Evolutionary conservation across 129 eudicot species (phyloP).

Genomic region (Ambrosia trifida): DNA sequence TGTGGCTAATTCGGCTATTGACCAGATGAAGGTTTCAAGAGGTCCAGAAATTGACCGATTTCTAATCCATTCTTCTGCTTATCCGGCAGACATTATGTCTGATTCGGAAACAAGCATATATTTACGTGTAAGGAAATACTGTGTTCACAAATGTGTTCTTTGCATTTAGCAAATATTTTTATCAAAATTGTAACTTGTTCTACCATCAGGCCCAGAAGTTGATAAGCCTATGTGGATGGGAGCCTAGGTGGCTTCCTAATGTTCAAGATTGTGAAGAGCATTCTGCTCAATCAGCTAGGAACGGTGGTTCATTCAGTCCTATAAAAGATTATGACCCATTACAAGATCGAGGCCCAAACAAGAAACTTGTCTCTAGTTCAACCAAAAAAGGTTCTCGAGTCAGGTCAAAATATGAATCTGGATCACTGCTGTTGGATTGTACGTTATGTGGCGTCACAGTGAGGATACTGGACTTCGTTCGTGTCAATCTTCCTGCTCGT

Average conservation of each 20-base stretch:
- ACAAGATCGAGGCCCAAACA: conserved; percentile 44
- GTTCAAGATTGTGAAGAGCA: conserved; percentile 93
- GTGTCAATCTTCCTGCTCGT: conserved; percentile 67
- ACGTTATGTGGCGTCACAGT: conserved; percentile 94
- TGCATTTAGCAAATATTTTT: not conserved
- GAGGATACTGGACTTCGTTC: conserved; percentile 81
- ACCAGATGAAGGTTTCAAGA: conserved; percentile 69
- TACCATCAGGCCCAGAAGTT: conserved; percentile 74
- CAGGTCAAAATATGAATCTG: conserved; percentile 60
- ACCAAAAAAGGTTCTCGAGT: conserved; percentile 46
- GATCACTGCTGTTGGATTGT: conserved; percentile 91
- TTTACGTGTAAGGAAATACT: conserved; percentile 60
- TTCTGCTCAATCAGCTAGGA: conserved; percentile 94
- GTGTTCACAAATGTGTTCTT: not conserved
- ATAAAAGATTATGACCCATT: conserved; percentile 37
- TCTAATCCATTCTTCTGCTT: conserved; percentile 47
- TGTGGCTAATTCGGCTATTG: conserved; percentile 75
- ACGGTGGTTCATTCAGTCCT: conserved; percentile 71
- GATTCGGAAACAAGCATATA: conserved; percentile 54
- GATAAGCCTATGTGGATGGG: conserved; percentile 97
- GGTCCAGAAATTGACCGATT: conserved; percentile 75
- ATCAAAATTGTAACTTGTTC: not conserved
- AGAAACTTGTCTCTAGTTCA: conserved; percentile 63
- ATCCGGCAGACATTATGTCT: conserved; percentile 43
- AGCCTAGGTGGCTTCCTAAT: conserved; percentile 93